Evolutionary conservation across 73 alveolate species (phyloP).

Genomic region (Stentor roeselii): DNA sequence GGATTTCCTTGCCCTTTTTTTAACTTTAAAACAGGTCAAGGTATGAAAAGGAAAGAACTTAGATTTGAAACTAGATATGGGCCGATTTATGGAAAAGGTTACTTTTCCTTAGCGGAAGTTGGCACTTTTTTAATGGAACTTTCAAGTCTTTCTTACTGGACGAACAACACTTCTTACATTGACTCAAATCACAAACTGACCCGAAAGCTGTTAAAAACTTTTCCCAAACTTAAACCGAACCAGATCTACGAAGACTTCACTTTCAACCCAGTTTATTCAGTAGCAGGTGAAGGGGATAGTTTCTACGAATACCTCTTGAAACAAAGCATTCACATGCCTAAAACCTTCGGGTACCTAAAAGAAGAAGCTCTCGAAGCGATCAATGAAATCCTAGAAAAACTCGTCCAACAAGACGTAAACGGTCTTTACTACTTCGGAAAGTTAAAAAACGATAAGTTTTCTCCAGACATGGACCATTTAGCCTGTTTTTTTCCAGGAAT

Average conservation of each 20-base stretch:
- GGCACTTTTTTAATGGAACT: conserved; percentile 7
- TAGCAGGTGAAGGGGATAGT: conserved; percentile 28
- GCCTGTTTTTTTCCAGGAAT: conserved; percentile 30
- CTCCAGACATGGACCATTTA: conserved; percentile 13
- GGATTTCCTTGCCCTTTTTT: conserved; percentile 7
- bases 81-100: background rate
- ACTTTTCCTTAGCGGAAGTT: background rate
- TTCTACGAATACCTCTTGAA: conserved; percentile 25
- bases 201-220: background rate
- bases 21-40: background rate
- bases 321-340: background rate
- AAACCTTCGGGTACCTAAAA: background rate
- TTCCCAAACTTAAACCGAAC: background rate
- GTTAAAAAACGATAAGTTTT: background rate
- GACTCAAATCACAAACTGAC: background rate
- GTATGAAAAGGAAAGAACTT: background rate
- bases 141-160: background rate
- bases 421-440: conserved; percentile 13
- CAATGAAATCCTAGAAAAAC: background rate
- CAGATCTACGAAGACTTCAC: background rate
- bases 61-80: background rate
- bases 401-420: background rate
- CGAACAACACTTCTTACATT: background rate
- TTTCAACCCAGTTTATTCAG: background rate
- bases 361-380: background rate